Base-by-base conservation (phyloP, 371 early-diverging fungal genomes). In the Sporodiniella umbellata region DNA sequence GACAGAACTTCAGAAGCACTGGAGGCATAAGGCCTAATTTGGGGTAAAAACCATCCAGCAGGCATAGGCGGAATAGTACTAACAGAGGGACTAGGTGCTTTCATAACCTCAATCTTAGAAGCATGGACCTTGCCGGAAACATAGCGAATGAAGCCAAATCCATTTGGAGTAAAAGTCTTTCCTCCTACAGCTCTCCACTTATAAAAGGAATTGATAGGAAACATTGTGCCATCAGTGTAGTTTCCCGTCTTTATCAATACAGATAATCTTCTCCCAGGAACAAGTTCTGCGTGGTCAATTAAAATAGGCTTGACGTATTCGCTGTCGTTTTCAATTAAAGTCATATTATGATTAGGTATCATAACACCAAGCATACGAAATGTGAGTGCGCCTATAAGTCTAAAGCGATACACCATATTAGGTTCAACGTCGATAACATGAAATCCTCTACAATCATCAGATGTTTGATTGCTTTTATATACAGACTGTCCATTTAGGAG, bases 321-420 rank as follows among this genome's bases (percentile, higher is more conserved):
- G 7, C 70, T 70, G 18, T 74, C 74, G 23, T 65, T 56, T 43
- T 74, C 74, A n/a, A 74, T 68, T 21, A 74, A 42, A 5, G 62
- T 65, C 56, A 74, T 47, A 10, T 40, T 38, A 40, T 74, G 74
- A 23, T 62, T 48, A 1, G 33, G 45, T 10, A 74, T 63, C 14
- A 51, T 50, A 3, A 74, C 48, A 2, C 54, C 74, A 4, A 70
- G 26, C 0, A 58, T 62, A 19, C 68, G 70, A 48, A 74, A 67
- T 18, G 70, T 65, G 2, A 51, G 22, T 0, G 54, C 62, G 19
- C 64, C 70, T 54, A 74, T 69, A n/a, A 63, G 17, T 12, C 74
- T 60, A 4, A 74, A 15, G 8, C 70, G 63, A 26, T 70, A 74
- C 2, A 53, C 49, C 23, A 55, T 64, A 45, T 59, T 58, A 12